These are phyloP conservation scores for Pseudopyricularia cyperi DNA, from an alignment of 2,329 filamentous ascomycete genomes.

Conservation along the genomic window DNA sequence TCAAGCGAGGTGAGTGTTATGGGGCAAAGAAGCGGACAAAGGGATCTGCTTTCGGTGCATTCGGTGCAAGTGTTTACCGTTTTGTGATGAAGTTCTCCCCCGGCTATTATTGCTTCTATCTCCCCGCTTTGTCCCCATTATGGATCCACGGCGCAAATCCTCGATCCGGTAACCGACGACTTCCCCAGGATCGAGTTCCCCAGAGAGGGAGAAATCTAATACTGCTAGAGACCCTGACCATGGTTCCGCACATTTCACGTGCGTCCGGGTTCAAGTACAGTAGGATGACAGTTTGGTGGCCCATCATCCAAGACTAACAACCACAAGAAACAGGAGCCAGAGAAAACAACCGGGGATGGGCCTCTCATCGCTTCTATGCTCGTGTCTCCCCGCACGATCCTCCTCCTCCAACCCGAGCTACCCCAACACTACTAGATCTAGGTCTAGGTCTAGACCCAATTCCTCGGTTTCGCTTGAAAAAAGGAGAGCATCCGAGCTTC, in stretches of 20 bases:
- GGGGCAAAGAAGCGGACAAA: neutral
- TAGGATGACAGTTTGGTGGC: no score
- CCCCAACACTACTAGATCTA: no score
- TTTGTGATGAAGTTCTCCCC: neutral
- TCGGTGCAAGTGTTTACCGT: neutral
- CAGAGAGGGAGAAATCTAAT: no score
- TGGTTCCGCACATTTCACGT: no score
- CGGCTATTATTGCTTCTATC: neutral
- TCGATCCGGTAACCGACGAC: no score
- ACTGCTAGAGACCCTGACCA: no score
- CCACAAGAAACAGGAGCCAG: neutral
- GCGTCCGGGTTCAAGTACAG: no score
- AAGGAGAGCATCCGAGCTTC: neutral
- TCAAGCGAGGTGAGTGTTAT: neutral
- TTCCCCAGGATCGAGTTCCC: no score
- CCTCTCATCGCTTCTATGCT: neutral
- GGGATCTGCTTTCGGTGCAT: neutral
- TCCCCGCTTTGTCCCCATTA: no score
- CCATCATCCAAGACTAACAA: neutral
- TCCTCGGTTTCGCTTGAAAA: neutral
- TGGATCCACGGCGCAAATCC: no score
- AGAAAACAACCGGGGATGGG: neutral
- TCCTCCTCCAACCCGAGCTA: neutral
- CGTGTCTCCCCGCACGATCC: neutral
- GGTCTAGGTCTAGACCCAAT: neutral